Evolutionary conservation across 805 yeast genomes (phyloP).

Genomic region (Candida peoriensis): DNA sequence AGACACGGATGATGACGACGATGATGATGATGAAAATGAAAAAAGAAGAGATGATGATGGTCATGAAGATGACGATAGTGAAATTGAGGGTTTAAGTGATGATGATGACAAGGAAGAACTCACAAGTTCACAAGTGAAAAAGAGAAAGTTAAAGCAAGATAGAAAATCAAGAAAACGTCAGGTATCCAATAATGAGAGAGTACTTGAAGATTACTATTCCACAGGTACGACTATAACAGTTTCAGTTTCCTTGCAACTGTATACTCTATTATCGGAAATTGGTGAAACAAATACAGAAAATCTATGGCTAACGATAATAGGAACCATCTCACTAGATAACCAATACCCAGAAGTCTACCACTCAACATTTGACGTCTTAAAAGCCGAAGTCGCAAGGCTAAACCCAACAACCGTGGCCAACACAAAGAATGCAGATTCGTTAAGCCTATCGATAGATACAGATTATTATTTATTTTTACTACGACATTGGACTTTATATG

Average conservation of each 20-base stretch:
- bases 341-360: conserved; percentile 73
- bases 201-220: conserved; percentile 70
- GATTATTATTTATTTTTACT: conserved; percentile 84
- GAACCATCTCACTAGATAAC: conserved; percentile 75
- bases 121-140: conserved; percentile 23
- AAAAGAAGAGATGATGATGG: conserved; percentile 27
- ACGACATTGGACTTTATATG: conserved; percentile 91
- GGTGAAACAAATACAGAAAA: conserved; percentile 71
- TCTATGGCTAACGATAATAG: conserved; percentile 86
- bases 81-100: conserved; percentile 21
- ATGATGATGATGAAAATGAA: conserved; percentile 25
- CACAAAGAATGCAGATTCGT: conserved; percentile 34
- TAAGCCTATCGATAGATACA: conserved; percentile 59
- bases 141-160: conserved; percentile 25
- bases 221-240: conserved; percentile 77
- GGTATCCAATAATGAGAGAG: conserved; percentile 43
- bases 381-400: conserved; percentile 78
- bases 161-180: conserved; percentile 37
- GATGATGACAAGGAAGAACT: conserved; percentile 25
- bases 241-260: conserved; percentile 73
- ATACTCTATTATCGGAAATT: conserved; percentile 70
- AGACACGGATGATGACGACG: conserved; percentile 28
- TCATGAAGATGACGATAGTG: conserved; percentile 27
- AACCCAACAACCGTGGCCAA: conserved; percentile 33
- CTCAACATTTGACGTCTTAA: conserved; percentile 63